These are phyloP conservation scores for Leptographium radiaticola DNA, from an alignment of 2,329 filamentous ascomycete species.

Conservation along the genomic window DNA sequence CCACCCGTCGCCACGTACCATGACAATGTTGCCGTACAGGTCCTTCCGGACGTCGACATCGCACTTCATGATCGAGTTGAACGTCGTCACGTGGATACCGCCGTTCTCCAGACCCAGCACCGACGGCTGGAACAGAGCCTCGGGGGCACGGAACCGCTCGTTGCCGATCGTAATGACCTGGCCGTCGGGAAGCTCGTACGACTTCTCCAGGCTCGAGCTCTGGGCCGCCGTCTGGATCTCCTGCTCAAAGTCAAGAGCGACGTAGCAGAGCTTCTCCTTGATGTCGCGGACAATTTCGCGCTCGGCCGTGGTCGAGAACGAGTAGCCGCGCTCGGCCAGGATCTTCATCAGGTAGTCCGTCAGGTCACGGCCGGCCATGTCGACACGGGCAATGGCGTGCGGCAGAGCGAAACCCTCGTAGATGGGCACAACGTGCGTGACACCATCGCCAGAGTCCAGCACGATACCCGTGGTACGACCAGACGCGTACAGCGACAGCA, in stretches of 20 bases:
- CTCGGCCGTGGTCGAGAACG: constrained; percentile 99
- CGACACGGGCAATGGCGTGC: constrained; percentile 99
- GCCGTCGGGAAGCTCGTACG: constrained; percentile 98
- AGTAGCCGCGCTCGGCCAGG: constrained; percentile 96
- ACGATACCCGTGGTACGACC: constrained; percentile 99
- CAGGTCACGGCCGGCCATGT: constrained; percentile 99
- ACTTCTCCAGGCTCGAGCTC: constrained; percentile 98
- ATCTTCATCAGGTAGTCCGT: constrained; percentile 99
- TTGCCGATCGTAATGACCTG: constrained; percentile 99
- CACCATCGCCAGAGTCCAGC: constrained; percentile 98
- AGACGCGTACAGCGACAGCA: constrained; percentile 97
- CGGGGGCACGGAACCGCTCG: constrained; percentile 98
- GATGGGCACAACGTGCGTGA: constrained; percentile 99
- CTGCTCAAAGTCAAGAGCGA: constrained; percentile 99
- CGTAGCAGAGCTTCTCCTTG: constrained; percentile 99
- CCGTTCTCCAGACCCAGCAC: constrained; percentile 96
- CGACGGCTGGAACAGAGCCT: constrained; percentile 98
- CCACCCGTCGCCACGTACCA: constrained; percentile 52
- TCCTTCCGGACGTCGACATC: constrained; percentile 99
- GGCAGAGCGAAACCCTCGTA: constrained; percentile 99
- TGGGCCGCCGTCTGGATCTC: constrained; percentile 99
- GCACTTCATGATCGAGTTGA: constrained; percentile 99
- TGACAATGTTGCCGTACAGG: constrained; percentile 99
- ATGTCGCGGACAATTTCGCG: constrained; percentile 99
- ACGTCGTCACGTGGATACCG: constrained; percentile 98